Conservation (phyloP, 371 early-diverging fungal genomes). For the Mucor sp. region DNA sequence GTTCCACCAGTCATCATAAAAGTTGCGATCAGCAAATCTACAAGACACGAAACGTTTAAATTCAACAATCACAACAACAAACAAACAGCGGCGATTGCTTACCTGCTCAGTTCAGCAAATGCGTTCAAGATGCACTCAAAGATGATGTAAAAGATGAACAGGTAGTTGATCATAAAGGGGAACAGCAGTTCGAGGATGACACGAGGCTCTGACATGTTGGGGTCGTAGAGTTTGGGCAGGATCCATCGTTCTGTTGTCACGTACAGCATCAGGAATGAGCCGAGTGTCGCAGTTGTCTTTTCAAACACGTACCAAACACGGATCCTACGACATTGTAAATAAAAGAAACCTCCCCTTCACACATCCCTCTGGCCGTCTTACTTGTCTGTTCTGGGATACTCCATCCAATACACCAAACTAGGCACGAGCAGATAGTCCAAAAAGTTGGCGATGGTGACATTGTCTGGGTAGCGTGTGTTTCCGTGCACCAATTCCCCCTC, state of each 20-base stretch:
- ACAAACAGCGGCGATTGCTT: conserved; percentile 7
- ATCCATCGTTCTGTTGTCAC: conserved; percentile 88
- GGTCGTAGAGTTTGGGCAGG: conserved; percentile 75
- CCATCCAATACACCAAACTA: conserved; percentile 89
- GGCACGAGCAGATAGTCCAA: conserved; percentile 90
- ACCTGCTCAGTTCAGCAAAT: conserved; percentile 94
- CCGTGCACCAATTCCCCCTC: conserved; percentile 64
- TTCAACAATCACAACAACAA: neutral
- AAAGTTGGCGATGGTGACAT: conserved; percentile 82
- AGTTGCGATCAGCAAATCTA: conserved; percentile 95
- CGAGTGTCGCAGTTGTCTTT: conserved; percentile 80
- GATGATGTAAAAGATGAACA: conserved; percentile 92
- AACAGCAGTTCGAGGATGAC: conserved; percentile 74
- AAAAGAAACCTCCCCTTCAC: neutral
- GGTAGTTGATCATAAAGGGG: conserved; percentile 89
- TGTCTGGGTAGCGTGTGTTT: conserved; percentile 72
- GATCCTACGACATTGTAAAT: conserved; percentile 52
- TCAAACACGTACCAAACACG: conserved; percentile 87
- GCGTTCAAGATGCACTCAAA: conserved; percentile 96
- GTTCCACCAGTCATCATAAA: conserved; percentile 99
- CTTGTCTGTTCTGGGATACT: conserved; percentile 89
- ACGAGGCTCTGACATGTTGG: conserved; percentile 50
- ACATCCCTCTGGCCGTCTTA: conserved; percentile 32
- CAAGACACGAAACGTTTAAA: neutral
- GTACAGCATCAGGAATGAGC: conserved; percentile 80